Evolutionary conservation across 441 rosid species (phyloP).

Genomic region (Corymbia citriodora): DNA sequence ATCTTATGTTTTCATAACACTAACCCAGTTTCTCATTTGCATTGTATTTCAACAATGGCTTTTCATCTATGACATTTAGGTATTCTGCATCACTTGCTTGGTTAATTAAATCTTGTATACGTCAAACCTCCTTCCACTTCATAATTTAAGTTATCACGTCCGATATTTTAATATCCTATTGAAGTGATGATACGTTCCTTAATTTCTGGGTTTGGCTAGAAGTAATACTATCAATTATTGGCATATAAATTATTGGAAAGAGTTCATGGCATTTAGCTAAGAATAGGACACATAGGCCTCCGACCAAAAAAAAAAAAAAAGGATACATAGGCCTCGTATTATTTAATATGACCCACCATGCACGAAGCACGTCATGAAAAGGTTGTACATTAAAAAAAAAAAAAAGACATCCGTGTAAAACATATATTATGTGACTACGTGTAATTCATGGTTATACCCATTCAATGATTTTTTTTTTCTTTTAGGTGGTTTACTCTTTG

Average conservation of each 20-base stretch:
- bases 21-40: background rate
- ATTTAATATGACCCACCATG: background rate
- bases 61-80: background rate
- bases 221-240: background rate
- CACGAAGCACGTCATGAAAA: background rate
- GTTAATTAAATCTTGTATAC: no score
- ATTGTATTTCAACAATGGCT: background rate
- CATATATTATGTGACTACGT: background rate
- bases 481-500: background rate
- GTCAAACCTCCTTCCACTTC: background rate
- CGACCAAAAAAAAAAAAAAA: no score
- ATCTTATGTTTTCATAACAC: no score
- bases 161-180: no score
- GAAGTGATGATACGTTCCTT: background rate
- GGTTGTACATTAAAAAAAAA: fast-evolving
- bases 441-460: background rate
- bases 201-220: background rate
- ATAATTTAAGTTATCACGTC: fast-evolving
- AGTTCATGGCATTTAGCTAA: background rate
- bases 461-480: background rate
- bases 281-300: fast-evolving
- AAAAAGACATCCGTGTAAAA: fast-evolving
- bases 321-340: background rate
- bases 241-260: background rate
- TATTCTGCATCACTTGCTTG: background rate